Percentiles rank a stretch among this genome's conserved stretches.
These are phyloP conservation scores for Ceratobasidium sp. DNA, from an alignment of 1,284 basidiomycete species.

Conservation along the genomic window DNA sequence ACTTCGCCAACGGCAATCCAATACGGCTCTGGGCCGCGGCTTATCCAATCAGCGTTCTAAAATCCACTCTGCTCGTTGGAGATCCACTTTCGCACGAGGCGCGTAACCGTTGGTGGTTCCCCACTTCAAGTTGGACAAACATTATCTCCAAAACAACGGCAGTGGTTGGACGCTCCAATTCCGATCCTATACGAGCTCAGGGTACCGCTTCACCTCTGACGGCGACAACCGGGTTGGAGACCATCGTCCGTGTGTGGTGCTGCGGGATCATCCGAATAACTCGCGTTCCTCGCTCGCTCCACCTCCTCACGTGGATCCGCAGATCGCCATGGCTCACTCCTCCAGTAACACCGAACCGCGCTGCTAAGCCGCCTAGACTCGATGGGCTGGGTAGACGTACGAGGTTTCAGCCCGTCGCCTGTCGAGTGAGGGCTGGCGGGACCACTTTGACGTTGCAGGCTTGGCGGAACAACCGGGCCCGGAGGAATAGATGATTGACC, in stretches of 20 bases:
- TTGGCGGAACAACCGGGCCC: background rate
- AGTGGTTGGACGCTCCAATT: background rate
- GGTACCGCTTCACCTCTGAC: background rate
- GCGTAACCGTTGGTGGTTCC: too few species aligned
- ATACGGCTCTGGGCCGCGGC: too few species aligned
- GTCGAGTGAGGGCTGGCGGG: too few species aligned
- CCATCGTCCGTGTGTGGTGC: constrained; percentile 37
- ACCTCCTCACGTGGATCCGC: background rate
- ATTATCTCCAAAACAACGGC: background rate
- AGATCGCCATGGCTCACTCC: constrained; percentile 10
- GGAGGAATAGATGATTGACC: too few species aligned
- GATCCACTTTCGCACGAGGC: too few species aligned
- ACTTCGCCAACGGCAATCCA: too few species aligned
- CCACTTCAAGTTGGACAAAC: constrained; percentile 15
- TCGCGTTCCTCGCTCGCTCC: background rate
- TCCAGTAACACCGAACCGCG: constrained; percentile 12
- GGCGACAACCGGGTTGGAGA: background rate
- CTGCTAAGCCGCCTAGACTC: background rate
- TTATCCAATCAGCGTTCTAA: too few species aligned
- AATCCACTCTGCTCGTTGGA: too few species aligned
- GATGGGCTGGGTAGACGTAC: background rate
- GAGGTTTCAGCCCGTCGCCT: too few species aligned
- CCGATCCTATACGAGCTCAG: constrained; percentile 12
- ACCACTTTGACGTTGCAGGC: background rate
- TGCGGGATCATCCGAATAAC: constrained; percentile 24